These are phyloP conservation scores for Leishmania turanica DNA, from an alignment of 208 protist genomes.

Conservation along the genomic window DNA sequence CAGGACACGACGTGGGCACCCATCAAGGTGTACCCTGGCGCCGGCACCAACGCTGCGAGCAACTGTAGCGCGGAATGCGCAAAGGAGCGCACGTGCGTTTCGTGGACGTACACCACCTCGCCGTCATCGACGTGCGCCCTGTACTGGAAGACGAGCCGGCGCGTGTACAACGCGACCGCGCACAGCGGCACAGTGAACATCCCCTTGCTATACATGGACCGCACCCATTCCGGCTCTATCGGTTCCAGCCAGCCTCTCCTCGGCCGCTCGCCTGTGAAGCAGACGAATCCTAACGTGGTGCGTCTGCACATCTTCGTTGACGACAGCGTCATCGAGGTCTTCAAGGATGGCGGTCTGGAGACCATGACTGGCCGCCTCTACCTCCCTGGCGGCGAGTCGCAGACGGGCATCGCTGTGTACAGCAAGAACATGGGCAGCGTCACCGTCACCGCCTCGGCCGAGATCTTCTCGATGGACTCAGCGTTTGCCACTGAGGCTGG, in stretches of 20 bases:
- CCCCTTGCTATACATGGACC: conserved; percentile 36
- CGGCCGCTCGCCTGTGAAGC: conserved; percentile 38
- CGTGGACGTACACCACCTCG: conserved; percentile 38
- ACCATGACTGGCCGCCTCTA: conserved; percentile 40
- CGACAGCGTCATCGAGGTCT: conserved; percentile 46
- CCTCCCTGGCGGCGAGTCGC: conserved; percentile 20
- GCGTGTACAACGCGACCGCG: conserved; percentile 6
- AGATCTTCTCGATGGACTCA: conserved; percentile 38
- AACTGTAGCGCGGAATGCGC: conserved; percentile 45
- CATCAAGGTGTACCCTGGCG: conserved; percentile 33
- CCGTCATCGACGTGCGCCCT: conserved; percentile 25
- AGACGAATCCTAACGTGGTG: conserved; percentile 28
- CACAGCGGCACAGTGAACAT: conserved; percentile 40
- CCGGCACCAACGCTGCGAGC: not conserved
- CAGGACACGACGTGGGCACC: conserved; percentile 22
- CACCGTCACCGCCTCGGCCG: conserved; percentile 29
- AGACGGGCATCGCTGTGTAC: conserved; percentile 39
- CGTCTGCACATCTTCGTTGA: conserved; percentile 42
- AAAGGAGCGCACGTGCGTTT: conserved; percentile 36
- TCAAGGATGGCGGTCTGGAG: conserved; percentile 52
- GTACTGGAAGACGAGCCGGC: conserved; percentile 39
- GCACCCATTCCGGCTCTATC: conserved; percentile 35
- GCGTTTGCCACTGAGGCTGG: conserved; percentile 17
- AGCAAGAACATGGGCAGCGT: conserved; percentile 30
- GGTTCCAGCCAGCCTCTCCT: conserved; percentile 28